These are phyloP conservation scores for Hypoxylon sp. DNA, from an alignment of 2,329 filamentous ascomycete species.

Conservation along the genomic window DNA sequence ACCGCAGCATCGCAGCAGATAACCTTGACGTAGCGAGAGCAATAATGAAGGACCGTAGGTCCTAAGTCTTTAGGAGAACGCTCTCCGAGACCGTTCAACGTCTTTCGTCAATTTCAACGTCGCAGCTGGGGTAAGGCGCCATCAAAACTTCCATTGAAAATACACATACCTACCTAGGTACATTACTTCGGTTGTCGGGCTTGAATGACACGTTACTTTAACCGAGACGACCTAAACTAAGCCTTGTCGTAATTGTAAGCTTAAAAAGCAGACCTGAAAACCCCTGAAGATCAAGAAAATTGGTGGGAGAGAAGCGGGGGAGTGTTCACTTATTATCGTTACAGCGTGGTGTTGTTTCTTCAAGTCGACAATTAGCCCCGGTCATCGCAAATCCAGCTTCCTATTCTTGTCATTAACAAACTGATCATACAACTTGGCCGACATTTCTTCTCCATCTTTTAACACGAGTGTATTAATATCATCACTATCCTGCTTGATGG, in stretches of 20 bases:
- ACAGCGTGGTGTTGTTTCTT: not conserved
- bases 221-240: conserved; percentile 2
- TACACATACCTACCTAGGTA: not conserved
- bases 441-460: not conserved
- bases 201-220: conserved; percentile 26
- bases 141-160: not conserved
- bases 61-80: not conserved
- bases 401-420: conserved; percentile 2
- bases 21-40: no score
- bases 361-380: conserved; percentile 14
- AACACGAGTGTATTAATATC: conserved; percentile 12
- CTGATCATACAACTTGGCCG: conserved; percentile 4
- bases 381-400: conserved; percentile 9
- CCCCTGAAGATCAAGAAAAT: conserved; percentile 11
- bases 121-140: not conserved
- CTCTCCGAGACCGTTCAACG: not conserved
- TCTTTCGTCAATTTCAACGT: not conserved
- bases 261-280: conserved; percentile 5
- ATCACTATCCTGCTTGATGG: conserved; percentile 13
- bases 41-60: not conserved
- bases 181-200: conserved; percentile 8
- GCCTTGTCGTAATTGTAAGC: conserved; percentile 25
- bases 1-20: no score
- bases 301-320: no score
- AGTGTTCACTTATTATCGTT: not conserved